phyloP scores from a whole-genome alignment of 352 stramenopile genomes.

The Phytophthora multivora region DNA sequence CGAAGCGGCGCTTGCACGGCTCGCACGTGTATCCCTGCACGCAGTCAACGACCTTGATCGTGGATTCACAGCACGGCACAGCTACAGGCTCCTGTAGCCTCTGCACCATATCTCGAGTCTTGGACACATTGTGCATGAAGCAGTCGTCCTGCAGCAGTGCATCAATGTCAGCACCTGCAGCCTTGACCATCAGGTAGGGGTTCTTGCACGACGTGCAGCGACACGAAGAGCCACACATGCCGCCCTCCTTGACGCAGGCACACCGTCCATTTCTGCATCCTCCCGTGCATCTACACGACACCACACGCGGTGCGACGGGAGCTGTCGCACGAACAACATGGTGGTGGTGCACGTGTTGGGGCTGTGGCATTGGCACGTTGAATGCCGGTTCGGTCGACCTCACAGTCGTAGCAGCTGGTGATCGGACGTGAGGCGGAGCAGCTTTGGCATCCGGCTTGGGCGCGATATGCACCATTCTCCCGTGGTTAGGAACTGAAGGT shows the following conservation, averaged over 20 bases:
- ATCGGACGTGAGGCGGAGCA: slow-evolving; percentile 16
- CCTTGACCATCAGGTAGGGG: slow-evolving; percentile 84
- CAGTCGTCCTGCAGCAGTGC: slow-evolving; percentile 74
- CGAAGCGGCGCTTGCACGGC: slow-evolving; percentile 55
- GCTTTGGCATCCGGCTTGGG: slow-evolving; percentile 59
- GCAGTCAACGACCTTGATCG: slow-evolving; percentile 75
- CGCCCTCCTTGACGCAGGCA: slow-evolving; percentile 82
- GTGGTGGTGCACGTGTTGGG: slow-evolving; percentile 8
- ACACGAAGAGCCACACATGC: slow-evolving; percentile 75
- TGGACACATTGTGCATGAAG: slow-evolving; percentile 90
- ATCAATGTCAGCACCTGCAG: slow-evolving; percentile 75
- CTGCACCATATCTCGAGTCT: slow-evolving; percentile 83
- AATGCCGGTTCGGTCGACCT: slow-evolving; percentile 13
- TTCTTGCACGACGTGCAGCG: slow-evolving; percentile 90
- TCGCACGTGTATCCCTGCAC: slow-evolving; percentile 72
- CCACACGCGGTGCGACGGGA: slow-evolving; percentile 41
- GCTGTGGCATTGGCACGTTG: slow-evolving; percentile 17
- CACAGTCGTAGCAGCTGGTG: slow-evolving; percentile 10
- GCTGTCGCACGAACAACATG: slow-evolving; percentile 17
- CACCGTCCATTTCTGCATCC: slow-evolving; percentile 83
- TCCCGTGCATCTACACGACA: slow-evolving; percentile 82
- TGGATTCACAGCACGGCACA: slow-evolving; percentile 63
- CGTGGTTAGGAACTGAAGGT: slow-evolving; percentile 6
- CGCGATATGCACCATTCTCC: slow-evolving; percentile 75
- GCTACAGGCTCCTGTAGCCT: slow-evolving; percentile 69